These are phyloP conservation scores for Pythium pyrilobum DNA, from an alignment of 352 stramenopile species.

Conservation along the genomic window DNA sequence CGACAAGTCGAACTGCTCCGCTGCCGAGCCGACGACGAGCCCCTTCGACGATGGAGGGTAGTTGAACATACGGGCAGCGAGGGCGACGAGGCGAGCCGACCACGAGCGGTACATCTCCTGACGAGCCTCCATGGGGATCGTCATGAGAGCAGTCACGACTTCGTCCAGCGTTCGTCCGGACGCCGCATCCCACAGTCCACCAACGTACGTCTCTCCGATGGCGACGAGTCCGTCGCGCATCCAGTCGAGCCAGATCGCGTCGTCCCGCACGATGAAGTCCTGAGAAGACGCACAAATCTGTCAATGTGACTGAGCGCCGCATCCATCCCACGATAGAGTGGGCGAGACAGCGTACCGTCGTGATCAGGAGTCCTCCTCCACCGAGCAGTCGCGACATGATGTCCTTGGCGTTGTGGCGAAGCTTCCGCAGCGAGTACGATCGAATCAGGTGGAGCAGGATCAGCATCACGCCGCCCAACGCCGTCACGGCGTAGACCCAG, in stretches of 20 bases:
- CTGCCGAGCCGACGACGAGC: conserved; percentile 57
- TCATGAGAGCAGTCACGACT: conserved; percentile 68
- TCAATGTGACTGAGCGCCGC: too few relatives aligned
- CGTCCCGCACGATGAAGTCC: conserved; percentile 75
- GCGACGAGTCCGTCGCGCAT: conserved; percentile 80
- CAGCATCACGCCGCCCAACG: conserved; percentile 47
- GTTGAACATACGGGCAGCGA: conserved; percentile 72
- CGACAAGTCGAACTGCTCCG: conserved; percentile 72
- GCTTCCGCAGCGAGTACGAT: conserved; percentile 65
- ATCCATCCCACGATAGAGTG: too few relatives aligned
- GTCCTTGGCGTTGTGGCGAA: conserved; percentile 54
- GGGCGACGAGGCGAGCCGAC: conserved; percentile 66
- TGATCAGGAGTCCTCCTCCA: conserved; percentile 52
- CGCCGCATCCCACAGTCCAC: conserved; percentile 63
- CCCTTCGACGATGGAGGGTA: conserved; percentile 66
- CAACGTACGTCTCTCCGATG: conserved; percentile 80
- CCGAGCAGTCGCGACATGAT: conserved; percentile 73
- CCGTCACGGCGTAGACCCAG: conserved; percentile 69
- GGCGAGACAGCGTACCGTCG: too few relatives aligned
- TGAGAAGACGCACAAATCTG: conserved; percentile 11
- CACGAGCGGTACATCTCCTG: conserved; percentile 86
- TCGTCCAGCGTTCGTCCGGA: conserved; percentile 54
- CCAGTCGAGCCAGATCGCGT: conserved; percentile 84
- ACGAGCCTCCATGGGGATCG: conserved; percentile 72
- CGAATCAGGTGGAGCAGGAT: conserved; percentile 63